phyloP scores from a whole-genome alignment of 2,329 filamentous ascomycete species.

The Mariannaea elegans region DNA sequence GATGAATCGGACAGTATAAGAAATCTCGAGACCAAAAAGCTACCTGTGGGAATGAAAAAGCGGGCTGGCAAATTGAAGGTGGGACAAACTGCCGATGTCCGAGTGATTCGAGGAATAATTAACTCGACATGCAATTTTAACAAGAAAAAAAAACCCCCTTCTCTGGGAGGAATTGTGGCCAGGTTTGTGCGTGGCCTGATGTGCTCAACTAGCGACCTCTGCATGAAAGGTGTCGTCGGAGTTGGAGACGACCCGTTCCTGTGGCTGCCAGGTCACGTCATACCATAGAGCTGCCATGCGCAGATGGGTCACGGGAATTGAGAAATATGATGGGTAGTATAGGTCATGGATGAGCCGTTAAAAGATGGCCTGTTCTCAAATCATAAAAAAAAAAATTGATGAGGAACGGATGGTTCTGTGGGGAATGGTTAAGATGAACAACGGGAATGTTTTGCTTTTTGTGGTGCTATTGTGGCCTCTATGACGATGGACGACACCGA shows the following conservation, averaged over 20 bases:
- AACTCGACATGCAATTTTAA: not conserved
- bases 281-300: not conserved
- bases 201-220: not conserved
- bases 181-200: constrained; percentile 5
- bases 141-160: not conserved
- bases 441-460: not conserved
- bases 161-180: not conserved
- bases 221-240: constrained; percentile 4
- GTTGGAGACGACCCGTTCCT: not conserved
- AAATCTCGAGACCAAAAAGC: too few relatives aligned
- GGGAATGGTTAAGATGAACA: not conserved
- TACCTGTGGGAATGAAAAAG: not conserved
- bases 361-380: not conserved
- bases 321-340: constrained; percentile 20
- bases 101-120: not conserved
- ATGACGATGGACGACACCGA: too few relatives aligned
- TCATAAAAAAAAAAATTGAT: too few relatives aligned
- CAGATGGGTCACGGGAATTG: not conserved
- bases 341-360: constrained; percentile 1
- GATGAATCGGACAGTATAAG: too few relatives aligned
- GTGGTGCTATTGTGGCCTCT: too few relatives aligned
- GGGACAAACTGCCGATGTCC: not conserved
- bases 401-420: not conserved
- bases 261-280: not conserved
- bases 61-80: too few relatives aligned